These are phyloP conservation scores for Phoenix dactylifera DNA, from an alignment of 176 grass and related monocot genomes.

Conservation along the genomic window DNA sequence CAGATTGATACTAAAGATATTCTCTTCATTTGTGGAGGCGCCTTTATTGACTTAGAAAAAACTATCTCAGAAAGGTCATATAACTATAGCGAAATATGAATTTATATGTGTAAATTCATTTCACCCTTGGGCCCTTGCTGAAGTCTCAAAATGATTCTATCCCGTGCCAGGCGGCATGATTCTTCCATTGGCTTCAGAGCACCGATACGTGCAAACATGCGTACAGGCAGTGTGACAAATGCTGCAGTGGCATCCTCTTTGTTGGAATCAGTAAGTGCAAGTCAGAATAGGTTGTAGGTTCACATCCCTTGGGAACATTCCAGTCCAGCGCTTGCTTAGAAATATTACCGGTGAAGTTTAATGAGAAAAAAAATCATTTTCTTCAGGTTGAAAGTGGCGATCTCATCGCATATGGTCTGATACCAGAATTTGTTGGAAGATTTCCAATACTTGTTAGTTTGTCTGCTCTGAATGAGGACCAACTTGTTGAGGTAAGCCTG, in stretches of 20 bases:
- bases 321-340: too few relatives aligned
- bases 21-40: slow-evolving; percentile 71
- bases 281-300: slow-evolving; percentile 1
- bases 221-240: slow-evolving; percentile 37
- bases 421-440: slow-evolving; percentile 68
- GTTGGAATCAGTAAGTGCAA: slow-evolving; percentile 54
- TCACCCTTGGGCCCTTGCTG: slow-evolving; percentile 1
- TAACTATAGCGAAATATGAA: background rate
- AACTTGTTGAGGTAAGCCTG: slow-evolving; percentile 57
- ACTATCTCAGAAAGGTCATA: slow-evolving; percentile 66
- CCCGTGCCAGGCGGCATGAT: slow-evolving; percentile 44
- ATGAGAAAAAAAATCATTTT: slow-evolving; percentile 8
- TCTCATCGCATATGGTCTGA: slow-evolving; percentile 65
- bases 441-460: slow-evolving; percentile 74
- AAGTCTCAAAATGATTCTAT: background rate
- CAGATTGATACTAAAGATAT: slow-evolving; percentile 81
- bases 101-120: too few relatives aligned
- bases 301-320: background rate
- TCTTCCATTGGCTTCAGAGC: slow-evolving; percentile 68
- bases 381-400: slow-evolving; percentile 63
- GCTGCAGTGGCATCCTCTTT: slow-evolving; percentile 48
- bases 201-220: slow-evolving; percentile 66
- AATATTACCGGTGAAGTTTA: background rate
- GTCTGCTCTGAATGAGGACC: slow-evolving; percentile 52
- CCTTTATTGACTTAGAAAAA: slow-evolving; percentile 75